phyloP scores from a whole-genome alignment of 768 basidiomycete genomes.

The Mrakia blollopis region DNA sequence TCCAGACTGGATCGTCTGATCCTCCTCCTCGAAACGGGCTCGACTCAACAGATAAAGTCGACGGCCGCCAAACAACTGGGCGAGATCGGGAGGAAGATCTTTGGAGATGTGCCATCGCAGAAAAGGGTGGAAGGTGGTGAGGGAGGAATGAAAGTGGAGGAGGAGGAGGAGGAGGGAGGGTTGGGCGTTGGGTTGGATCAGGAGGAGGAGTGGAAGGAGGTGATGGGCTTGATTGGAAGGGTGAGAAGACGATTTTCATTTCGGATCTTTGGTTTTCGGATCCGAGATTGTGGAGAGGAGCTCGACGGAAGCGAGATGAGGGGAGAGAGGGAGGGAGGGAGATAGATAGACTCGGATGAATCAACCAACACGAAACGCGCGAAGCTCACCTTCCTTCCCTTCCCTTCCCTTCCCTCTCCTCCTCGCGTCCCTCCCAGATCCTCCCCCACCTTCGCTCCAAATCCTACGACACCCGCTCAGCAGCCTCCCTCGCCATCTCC shows the following conservation, averaged over 20 bases:
- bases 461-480: constrained; percentile 84
- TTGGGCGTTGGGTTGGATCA: constrained; percentile 23
- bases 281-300: background rate
- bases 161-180: constrained; percentile 12
- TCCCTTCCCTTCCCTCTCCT: constrained; percentile 9
- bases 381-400: background rate
- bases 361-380: background rate
- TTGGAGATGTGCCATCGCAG: too few relatives aligned
- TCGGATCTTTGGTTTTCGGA: background rate
- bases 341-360: background rate
- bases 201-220: constrained; percentile 72
- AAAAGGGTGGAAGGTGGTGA: constrained; percentile 12
- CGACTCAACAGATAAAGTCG: constrained; percentile 76
- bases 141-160: background rate
- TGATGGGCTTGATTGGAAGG: constrained; percentile 83
- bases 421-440: constrained; percentile 53
- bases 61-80: constrained; percentile 97
- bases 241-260: constrained; percentile 53
- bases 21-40: constrained; percentile 89
- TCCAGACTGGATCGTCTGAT: constrained; percentile 92
- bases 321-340: background rate
- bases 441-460: constrained; percentile 86
- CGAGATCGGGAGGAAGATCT: constrained; percentile 65
- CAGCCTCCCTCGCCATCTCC: constrained; percentile 81
- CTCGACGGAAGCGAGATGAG: background rate